These are phyloP conservation scores for Trematosphaeria pertusa DNA, from an alignment of 2,329 filamentous ascomycete genomes.

Conservation along the genomic window DNA sequence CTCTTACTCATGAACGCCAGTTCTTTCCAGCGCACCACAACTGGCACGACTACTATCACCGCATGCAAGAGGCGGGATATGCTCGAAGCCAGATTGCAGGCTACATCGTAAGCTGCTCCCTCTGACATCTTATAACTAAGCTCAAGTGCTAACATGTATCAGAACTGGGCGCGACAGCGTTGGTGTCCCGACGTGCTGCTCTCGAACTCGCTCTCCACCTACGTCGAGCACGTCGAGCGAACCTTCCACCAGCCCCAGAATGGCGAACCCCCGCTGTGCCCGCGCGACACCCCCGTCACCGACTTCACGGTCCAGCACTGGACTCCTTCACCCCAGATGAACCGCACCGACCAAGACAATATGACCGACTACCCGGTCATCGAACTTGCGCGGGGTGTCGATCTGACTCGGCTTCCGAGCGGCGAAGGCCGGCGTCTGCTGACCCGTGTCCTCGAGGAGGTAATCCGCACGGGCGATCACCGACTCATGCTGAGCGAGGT, in stretches of 20 bases:
- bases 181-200: not conserved
- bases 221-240: not conserved
- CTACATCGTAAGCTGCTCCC: not conserved
- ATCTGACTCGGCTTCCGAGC: not conserved
- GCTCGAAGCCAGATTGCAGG: not conserved
- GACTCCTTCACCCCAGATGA: not conserved
- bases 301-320: not conserved
- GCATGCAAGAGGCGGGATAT: not conserved
- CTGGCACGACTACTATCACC: constrained; percentile 1
- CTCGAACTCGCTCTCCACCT: not conserved
- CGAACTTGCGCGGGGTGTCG: not conserved
- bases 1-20: not conserved
- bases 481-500: constrained; percentile 1
- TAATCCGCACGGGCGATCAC: not conserved
- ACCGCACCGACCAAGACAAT: not conserved
- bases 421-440: not conserved
- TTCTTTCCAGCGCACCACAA: constrained; percentile 1
- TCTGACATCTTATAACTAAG: too few relatives aligned
- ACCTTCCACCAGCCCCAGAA: not conserved
- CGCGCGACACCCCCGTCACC: not conserved
- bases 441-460: constrained; percentile 1
- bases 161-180: not conserved
- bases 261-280: not conserved
- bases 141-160: too few relatives aligned
- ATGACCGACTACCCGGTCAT: constrained; percentile 1